These are phyloP conservation scores for Proliferodiscus dingleyae DNA, from an alignment of 2,329 filamentous ascomycete genomes.

Conservation along the genomic window DNA sequence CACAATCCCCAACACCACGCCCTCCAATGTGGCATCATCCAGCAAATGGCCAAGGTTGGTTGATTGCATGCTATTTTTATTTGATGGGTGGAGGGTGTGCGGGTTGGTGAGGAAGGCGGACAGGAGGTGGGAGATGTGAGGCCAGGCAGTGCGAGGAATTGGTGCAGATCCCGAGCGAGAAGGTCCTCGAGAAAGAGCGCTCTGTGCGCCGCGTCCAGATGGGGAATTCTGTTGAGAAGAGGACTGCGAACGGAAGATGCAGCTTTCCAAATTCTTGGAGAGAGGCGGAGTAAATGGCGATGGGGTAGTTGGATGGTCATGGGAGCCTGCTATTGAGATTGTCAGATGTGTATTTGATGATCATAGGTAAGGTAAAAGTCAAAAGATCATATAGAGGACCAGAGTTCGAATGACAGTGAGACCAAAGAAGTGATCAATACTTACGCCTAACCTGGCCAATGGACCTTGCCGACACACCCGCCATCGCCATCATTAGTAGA, in stretches of 20 bases:
- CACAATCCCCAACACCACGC: conserved; percentile 14
- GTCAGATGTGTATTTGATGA: not conserved
- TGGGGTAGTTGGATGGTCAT: conserved; percentile 3
- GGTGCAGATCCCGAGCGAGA: not conserved
- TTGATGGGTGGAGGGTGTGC: too few relatives aligned
- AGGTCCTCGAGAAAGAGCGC: not conserved
- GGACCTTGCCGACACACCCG: conserved; percentile 13
- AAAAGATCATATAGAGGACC: not conserved
- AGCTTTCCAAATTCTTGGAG: conserved; percentile 1
- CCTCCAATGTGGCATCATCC: conserved; percentile 8
- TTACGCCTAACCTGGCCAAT: conserved; percentile 13
- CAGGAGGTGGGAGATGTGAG: conserved; percentile 8
- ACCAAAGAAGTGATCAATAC: not conserved
- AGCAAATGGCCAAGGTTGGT: conserved; percentile 9
- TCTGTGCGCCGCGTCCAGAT: not conserved
- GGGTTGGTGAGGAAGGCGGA: not conserved
- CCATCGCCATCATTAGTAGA: conserved; percentile 15
- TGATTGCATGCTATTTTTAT: conserved; percentile 8
- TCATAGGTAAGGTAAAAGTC: not conserved
- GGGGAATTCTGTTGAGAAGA: not conserved
- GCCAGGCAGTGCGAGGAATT: conserved; percentile 9
- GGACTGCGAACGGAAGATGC: conserved; percentile 1
- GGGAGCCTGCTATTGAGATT: not conserved
- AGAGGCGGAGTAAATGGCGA: not conserved
- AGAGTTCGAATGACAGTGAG: not conserved